Conservation (phyloP, 768 basidiomycete species). For the Heimioporus sp. region DNA sequence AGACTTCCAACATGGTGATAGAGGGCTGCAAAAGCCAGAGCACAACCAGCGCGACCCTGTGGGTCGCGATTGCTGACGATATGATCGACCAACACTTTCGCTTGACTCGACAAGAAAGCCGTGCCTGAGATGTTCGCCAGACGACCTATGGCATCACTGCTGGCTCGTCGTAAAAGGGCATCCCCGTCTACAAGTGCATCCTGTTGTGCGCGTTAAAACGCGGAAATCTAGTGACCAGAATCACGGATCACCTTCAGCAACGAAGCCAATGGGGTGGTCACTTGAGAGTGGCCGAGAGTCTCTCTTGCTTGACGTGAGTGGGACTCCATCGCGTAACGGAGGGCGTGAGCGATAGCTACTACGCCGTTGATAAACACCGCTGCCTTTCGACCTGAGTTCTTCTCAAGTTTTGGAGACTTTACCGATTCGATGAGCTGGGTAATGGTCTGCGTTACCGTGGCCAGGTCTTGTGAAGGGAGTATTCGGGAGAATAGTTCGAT, state of each 20-base stretch:
- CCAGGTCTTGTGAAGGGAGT: constrained; percentile 73
- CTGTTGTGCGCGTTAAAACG: constrained; percentile 34
- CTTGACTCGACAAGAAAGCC: constrained; percentile 79
- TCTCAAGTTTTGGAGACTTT: constrained; percentile 77
- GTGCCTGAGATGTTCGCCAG: constrained; percentile 82
- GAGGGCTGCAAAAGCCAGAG: constrained; percentile 87
- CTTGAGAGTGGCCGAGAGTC: constrained; percentile 61
- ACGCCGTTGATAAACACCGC: constrained; percentile 82
- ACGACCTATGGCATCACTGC: constrained; percentile 88
- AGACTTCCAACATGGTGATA: constrained; percentile 91
- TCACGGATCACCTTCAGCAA: constrained; percentile 71
- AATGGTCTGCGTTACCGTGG: constrained; percentile 52
- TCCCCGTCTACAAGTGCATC: constrained; percentile 83
- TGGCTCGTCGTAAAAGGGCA: constrained; percentile 66
- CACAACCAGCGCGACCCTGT: constrained; percentile 88
- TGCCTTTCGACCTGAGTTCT: constrained; percentile 81
- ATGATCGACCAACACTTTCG: constrained; percentile 89
- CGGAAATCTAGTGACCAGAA: constrained; percentile 1
- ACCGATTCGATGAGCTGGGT: constrained; percentile 61
- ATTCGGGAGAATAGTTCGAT: constrained; percentile 84
- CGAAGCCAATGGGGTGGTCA: constrained; percentile 58
- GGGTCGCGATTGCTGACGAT: constrained; percentile 95
- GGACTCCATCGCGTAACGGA: constrained; percentile 54
- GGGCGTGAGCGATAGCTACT: constrained; percentile 67
- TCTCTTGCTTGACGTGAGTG: constrained; percentile 62